Evolutionary conservation across 176 grass and related monocot species (phyloP), one percentile per base, ranked within the genome.

Genomic region (Chloris gayana): DNA sequence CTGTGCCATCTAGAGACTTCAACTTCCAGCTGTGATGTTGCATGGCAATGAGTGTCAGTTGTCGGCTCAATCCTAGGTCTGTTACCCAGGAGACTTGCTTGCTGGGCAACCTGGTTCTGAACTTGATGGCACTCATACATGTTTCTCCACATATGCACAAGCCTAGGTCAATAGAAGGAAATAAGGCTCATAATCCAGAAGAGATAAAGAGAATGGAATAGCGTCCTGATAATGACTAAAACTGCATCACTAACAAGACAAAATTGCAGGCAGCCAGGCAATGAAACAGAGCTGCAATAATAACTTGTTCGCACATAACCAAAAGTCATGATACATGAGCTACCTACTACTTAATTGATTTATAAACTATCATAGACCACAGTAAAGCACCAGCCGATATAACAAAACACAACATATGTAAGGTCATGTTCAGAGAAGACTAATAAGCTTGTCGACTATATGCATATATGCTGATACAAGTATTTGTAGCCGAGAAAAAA

Each of bases 41-140:
- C 97, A 19, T 91, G 83, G 17, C 61, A 84, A 66, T 91, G 97
- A 33, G 87, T 75, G 77, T 99, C 88, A 64, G 84, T 99, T 60
- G 97, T 99, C 22, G 97, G 91, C 57, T 93, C 93, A 82, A 5
- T 93, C 67, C 91, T 88, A 46, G 82, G 85, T 85, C 41, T 87
- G 69, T 85, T 90, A 33, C 80, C 85, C 46, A 99, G 77, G 64
- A 88, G 82, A 79, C 54, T 91, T 80, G 79, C 85, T 79, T 93
- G 91, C 79, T 99, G 97, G 33, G 93, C 91, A 57, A 93, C 70
- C 24, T 91, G 88, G 69, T 85, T 89, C 80, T 99, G 97, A 80
- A 93, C 93, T 74, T 99, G 86, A 85, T 99, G 97, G 64, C 93
- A 99, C 76, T 96, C 93, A 27, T 93, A 79, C 97, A 99, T 96